phyloP scores from a whole-genome alignment of 2,329 filamentous ascomycete species.

The Fusarium sp. region DNA sequence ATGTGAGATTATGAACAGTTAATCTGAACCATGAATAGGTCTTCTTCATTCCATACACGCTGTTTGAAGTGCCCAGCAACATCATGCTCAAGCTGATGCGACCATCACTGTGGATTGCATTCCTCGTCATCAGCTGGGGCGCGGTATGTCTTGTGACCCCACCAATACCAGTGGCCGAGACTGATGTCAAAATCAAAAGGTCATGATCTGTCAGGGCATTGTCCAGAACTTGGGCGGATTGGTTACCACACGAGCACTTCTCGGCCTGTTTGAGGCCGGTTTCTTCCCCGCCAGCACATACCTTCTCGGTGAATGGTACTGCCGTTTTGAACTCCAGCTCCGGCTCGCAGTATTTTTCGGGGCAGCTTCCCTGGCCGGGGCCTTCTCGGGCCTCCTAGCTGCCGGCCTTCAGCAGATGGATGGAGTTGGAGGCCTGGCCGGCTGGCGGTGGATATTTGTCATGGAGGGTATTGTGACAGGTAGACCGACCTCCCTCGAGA shows the following conservation, averaged over 20 bases:
- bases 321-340: slow-evolving; percentile 1
- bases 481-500: neutral
- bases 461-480: slow-evolving; percentile 12
- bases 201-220: neutral
- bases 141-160: neutral
- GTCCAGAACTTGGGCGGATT: neutral
- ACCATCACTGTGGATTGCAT: neutral
- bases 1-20: neutral
- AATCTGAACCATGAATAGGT: neutral
- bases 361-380: slow-evolving; percentile 8
- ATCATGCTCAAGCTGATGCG: neutral
- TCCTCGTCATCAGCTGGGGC: neutral
- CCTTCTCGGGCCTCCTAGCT: slow-evolving; percentile 9
- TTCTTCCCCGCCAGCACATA: slow-evolving; percentile 11
- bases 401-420: slow-evolving; percentile 7
- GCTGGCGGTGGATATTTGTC: slow-evolving; percentile 19
- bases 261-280: neutral
- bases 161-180: neutral
- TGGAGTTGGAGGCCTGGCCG: neutral
- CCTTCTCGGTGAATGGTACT: neutral
- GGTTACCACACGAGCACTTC: neutral
- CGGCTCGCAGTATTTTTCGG: slow-evolving; percentile 5
- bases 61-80: slow-evolving; percentile 1
- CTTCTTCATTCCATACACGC: neutral
- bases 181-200: neutral